Conservation (phyloP, 371 early-diverging fungal species). For the Blakeslea trispora region DNA sequence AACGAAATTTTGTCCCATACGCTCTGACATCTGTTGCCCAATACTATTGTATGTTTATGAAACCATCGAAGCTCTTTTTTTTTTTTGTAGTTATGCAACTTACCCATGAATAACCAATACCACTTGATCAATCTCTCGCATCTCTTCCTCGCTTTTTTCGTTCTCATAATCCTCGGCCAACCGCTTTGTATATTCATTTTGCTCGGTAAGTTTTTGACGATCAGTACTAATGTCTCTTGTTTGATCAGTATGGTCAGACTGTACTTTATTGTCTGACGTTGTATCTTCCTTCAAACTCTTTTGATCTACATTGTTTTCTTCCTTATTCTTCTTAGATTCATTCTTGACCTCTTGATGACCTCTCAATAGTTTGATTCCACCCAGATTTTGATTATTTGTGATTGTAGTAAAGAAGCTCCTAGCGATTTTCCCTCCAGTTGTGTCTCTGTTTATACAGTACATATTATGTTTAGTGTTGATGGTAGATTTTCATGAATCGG, state of each 20-base stretch:
- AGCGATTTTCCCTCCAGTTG: conserved; percentile 62
- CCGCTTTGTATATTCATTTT: conserved; percentile 30
- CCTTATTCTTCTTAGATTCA: conserved; percentile 18
- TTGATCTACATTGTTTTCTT: conserved; percentile 5
- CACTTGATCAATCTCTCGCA: conserved; percentile 72
- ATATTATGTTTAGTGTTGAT: not conserved
- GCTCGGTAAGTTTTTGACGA: conserved; percentile 13
- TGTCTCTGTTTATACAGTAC: conserved; percentile 26
- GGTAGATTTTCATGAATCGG: not conserved
- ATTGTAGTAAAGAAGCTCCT: conserved; percentile 69
- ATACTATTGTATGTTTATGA: conserved; percentile 46
- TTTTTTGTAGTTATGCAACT: conserved; percentile 4
- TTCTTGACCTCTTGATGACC: conserved; percentile 75
- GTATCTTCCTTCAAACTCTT: conserved; percentile 1
- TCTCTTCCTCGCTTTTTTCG: conserved; percentile 61
- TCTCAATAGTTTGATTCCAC: conserved; percentile 71
- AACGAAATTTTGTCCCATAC: conserved; percentile 73
- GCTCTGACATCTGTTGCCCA: conserved; percentile 82
- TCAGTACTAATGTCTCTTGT: not conserved
- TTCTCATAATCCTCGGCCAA: conserved; percentile 63
- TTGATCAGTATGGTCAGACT: not conserved
- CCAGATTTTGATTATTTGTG: conserved; percentile 62
- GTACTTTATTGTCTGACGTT: not conserved
- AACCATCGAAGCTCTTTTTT: too few relatives aligned
- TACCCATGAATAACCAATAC: conserved; percentile 82